Evolutionary conservation across 2,329 filamentous ascomycete genomes (phyloP), one percentile per base, ranked within the genome.

Genomic region (Xylaria sp.): DNA sequence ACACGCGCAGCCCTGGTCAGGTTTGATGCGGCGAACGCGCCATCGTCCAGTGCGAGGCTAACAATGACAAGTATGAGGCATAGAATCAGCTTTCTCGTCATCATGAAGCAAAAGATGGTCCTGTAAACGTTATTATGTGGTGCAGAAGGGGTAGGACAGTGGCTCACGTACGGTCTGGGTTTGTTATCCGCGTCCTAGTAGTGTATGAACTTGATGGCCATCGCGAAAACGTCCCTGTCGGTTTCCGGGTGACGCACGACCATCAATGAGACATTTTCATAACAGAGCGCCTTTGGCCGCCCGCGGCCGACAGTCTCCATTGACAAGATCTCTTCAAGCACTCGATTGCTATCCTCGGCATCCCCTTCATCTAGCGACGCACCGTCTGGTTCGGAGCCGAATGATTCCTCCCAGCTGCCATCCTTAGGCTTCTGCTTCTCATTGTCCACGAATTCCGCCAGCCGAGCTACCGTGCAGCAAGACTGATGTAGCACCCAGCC

Each of bases 361-460:
- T n/a, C n/a, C n/a, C n/a, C n/a, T n/a, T n/a, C n/a, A n/a, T n/a
- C n/a, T n/a, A n/a, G n/a, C n/a, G n/a, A n/a, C n/a, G n/a, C n/a
- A n/a, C n/a, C n/a, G n/a, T n/a, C n/a, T n/a, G n/a, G n/a, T n/a
- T n/a, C n/a, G n/a, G n/a, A n/a, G n/a, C n/a, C n/a, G n/a, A n/a
- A n/a, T n/a, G n/a, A n/a, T n/a, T n/a, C n/a, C n/a, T n/a, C n/a
- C n/a, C n/a, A n/a, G n/a, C n/a, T n/a, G n/a, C 71, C 55, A 57
- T 77, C 70, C 29, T 77, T 76, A 1, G 69, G 72, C 31, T 69
- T 74, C 60, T 73, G 69, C 49, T 67, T 71, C 62, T 78, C 61
- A 27, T 59, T 38, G 66, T 78, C 63, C 1, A 79, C 66, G 13
- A 78, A 68, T 72, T 78, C 69, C 10, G 72, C 73, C 22, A 71